phyloP scores from a whole-genome alignment of 805 yeast genomes.

The Starmerella etchellsii region DNA sequence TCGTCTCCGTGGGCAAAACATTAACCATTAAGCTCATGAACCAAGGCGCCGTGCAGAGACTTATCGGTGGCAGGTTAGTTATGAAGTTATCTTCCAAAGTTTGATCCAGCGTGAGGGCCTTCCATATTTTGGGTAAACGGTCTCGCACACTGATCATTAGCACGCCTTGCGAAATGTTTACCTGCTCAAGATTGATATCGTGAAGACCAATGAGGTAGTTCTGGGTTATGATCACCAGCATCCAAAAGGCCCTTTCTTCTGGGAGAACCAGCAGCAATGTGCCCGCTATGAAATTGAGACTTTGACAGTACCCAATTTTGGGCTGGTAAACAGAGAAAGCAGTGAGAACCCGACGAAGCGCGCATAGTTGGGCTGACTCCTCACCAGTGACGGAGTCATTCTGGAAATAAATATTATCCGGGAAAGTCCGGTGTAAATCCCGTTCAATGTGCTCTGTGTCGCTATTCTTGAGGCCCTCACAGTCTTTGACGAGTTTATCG shows the following conservation, averaged over 20 bases:
- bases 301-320: slow-evolving; percentile 89
- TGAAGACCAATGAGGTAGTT: slow-evolving; percentile 82
- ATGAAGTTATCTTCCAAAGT: slow-evolving; percentile 37
- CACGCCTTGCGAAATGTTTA: slow-evolving; percentile 89
- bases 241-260: slow-evolving; percentile 90
- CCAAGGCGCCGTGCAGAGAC: slow-evolving; percentile 93
- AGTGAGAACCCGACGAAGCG: slow-evolving; percentile 62
- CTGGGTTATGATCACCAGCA: slow-evolving; percentile 83
- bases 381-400: slow-evolving; percentile 27
- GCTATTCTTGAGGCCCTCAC: slow-evolving; percentile 41
- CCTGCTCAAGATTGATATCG: slow-evolving; percentile 82
- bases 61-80: slow-evolving; percentile 72
- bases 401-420: slow-evolving; percentile 77
- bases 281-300: slow-evolving; percentile 86
- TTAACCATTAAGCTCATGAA: slow-evolving; percentile 96
- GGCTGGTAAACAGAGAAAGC: slow-evolving; percentile 83
- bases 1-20: slow-evolving; percentile 74
- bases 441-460: slow-evolving; percentile 90
- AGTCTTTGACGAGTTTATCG: slow-evolving; percentile 49
- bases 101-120: slow-evolving; percentile 34
- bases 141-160: slow-evolving; percentile 76
- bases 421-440: slow-evolving; percentile 86
- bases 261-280: slow-evolving; percentile 68
- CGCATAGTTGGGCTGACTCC: slow-evolving; percentile 36
- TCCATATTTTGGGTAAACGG: slow-evolving; percentile 74